Conservation (phyloP, 768 basidiomycete species). For the Cyclocybe cylindracea region DNA sequence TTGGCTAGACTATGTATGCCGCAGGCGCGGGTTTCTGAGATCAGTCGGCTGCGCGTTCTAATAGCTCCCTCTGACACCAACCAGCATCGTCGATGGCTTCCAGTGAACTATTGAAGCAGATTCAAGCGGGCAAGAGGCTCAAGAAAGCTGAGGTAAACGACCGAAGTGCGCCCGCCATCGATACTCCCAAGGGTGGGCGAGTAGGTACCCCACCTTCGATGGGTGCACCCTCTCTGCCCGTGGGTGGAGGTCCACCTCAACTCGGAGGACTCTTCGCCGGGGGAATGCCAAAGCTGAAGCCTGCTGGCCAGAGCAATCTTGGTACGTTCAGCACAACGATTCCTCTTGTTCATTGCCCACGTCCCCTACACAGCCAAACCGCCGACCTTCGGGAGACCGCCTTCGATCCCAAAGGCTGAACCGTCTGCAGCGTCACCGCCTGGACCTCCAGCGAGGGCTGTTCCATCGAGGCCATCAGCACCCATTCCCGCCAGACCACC, state of each 20-base stretch:
- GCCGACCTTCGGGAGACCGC: slow-evolving; percentile 65
- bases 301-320: slow-evolving; percentile 62
- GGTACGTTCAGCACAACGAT: slow-evolving; percentile 39
- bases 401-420: slow-evolving; percentile 57
- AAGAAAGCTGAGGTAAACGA: slow-evolving; percentile 87
- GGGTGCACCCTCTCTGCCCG: slow-evolving; percentile 20
- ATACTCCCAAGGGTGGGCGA: slow-evolving; percentile 42
- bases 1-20: background rate
- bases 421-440: slow-evolving; percentile 29
- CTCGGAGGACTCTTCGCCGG: slow-evolving; percentile 86
- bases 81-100: slow-evolving; percentile 58
- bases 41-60: background rate
- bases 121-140: slow-evolving; percentile 79
- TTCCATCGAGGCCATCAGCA: slow-evolving; percentile 32
- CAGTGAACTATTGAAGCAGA: slow-evolving; percentile 74
- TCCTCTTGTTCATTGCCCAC: slow-evolving; percentile 6
- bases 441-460: slow-evolving; percentile 29
- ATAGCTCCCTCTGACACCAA: background rate
- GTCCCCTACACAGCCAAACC: slow-evolving; percentile 51
- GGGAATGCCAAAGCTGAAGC: slow-evolving; percentile 88
- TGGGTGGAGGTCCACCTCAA: slow-evolving; percentile 64
- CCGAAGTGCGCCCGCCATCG: slow-evolving; percentile 68
- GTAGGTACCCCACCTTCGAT: slow-evolving; percentile 14
- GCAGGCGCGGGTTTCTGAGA: background rate
- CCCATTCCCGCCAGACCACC: slow-evolving; percentile 31